These are phyloP conservation scores for Candida coquimbonensis DNA, from an alignment of 805 yeast genomes.

Conservation along the genomic window DNA sequence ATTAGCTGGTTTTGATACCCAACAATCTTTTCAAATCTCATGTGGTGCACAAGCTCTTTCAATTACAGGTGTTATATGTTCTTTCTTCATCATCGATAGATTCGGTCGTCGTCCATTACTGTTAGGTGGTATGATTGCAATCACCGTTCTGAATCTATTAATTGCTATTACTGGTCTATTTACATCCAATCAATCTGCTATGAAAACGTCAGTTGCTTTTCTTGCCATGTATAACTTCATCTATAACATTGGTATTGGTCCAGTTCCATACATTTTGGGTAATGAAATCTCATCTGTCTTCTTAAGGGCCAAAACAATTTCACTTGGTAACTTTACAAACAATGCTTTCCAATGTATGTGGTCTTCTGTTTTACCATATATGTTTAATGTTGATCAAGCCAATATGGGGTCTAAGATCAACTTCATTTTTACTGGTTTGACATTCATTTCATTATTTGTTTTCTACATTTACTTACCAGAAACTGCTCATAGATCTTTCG, in stretches of 20 bases:
- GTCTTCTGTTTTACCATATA: constrained; percentile 34
- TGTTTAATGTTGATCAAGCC: constrained; percentile 37
- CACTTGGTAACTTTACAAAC: constrained; percentile 25
- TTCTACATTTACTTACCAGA: constrained; percentile 47
- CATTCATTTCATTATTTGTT: constrained; percentile 28
- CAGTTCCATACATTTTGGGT: constrained; percentile 29
- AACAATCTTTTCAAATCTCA: constrained; percentile 34
- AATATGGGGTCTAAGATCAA: constrained; percentile 37
- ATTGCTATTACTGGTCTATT: constrained; percentile 21
- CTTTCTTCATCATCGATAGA: constrained; percentile 27
- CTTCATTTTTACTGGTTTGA: constrained; percentile 34
- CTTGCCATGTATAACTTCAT: constrained; percentile 23
- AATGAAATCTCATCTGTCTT: constrained; percentile 32
- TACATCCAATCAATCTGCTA: constrained; percentile 9
- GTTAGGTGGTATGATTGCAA: constrained; percentile 23
- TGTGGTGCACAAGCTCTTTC: constrained; percentile 30
- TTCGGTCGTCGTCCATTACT: constrained; percentile 26
- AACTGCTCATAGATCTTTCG: constrained; percentile 44
- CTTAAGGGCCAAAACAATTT: constrained; percentile 34
- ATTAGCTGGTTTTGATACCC: constrained; percentile 38
- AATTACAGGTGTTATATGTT: constrained; percentile 24
- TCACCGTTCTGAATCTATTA: constrained; percentile 20
- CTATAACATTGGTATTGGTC: constrained; percentile 32
- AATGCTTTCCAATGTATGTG: constrained; percentile 28
- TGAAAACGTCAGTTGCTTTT: constrained; percentile 22